Evolutionary conservation across 768 basidiomycete genomes (phyloP).

Genomic region (Boletellus ananas): DNA sequence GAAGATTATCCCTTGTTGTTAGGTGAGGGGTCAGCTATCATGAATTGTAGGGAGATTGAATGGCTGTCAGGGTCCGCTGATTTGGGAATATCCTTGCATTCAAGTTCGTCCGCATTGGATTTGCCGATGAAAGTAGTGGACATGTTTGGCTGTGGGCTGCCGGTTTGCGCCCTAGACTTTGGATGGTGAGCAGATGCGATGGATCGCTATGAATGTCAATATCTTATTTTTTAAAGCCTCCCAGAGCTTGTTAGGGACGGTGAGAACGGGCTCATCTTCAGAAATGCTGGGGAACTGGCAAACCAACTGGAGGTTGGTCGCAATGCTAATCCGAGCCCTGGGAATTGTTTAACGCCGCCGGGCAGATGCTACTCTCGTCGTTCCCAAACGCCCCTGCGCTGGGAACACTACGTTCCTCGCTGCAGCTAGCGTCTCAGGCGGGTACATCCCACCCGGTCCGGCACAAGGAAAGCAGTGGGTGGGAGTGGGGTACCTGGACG

Average conservation of each 20-base stretch:
- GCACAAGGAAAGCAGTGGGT: conserved; percentile 28
- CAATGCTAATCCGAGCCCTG: not conserved
- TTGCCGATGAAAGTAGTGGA: conserved; percentile 99
- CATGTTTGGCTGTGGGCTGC: conserved; percentile 97
- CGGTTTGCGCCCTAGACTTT: conserved; percentile 88
- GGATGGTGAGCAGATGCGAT: conserved; percentile 56
- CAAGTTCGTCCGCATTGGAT: conserved; percentile 86
- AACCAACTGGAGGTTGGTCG: conserved; percentile 54
- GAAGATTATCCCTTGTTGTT: conserved; percentile 87
- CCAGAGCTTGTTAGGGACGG: conserved; percentile 83
- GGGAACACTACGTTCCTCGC: conserved; percentile 46
- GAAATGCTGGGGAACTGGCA: conserved; percentile 61
- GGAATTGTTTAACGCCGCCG: not conserved
- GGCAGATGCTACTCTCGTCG: conserved; percentile 51
- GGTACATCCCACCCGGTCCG: conserved; percentile 19
- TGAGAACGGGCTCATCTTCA: conserved; percentile 80
- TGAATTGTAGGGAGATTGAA: not conserved
- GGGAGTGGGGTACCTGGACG: conserved; percentile 76
- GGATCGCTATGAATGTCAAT: not conserved
- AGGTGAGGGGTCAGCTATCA: conserved; percentile 42
- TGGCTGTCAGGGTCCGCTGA: conserved; percentile 72
- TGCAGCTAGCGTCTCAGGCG: conserved; percentile 34
- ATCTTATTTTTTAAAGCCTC: conserved; percentile 46
- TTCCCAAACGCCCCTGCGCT: conserved; percentile 61
- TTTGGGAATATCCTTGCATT: conserved; percentile 86